Percentiles rank a stretch among this genome's conserved stretches.
These are phyloP conservation scores for Pseudozyma pruni DNA, from an alignment of 1,284 basidiomycete species.

Conservation along the genomic window DNA sequence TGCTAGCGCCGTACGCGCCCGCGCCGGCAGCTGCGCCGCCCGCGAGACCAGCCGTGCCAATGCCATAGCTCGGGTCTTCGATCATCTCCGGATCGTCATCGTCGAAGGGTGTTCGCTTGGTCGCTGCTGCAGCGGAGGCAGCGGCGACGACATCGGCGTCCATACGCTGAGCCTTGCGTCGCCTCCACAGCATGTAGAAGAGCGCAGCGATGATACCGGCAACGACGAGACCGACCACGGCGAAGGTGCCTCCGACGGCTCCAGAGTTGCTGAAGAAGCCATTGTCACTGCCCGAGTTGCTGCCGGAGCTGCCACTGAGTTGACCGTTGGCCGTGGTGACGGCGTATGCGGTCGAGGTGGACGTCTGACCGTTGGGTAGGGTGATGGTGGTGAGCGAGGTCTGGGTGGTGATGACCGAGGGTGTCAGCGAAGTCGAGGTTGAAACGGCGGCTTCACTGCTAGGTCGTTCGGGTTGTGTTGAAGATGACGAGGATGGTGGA, in stretches of 20 bases:
- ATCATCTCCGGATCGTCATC: conserved; percentile 67
- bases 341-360: conserved; percentile 46
- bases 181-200: conserved; percentile 60
- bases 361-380: conserved; percentile 38
- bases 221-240: conserved; percentile 64
- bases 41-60: conserved; percentile 21
- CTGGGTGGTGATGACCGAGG: conserved; percentile 41
- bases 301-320: conserved; percentile 28
- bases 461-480: conserved; percentile 2
- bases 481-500: conserved; percentile 4
- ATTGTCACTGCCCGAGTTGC: conserved; percentile 18
- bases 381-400: conserved; percentile 46
- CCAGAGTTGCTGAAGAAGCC: conserved; percentile 64
- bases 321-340: conserved; percentile 49
- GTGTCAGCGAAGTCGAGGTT: conserved; percentile 28
- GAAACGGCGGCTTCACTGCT: conserved; percentile 17
- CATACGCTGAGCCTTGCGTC: conserved; percentile 64
- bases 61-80: conserved; percentile 56
- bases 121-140: conserved; percentile 65
- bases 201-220: conserved; percentile 52
- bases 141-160: conserved; percentile 67
- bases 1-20: conserved; percentile 38
- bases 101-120: conserved; percentile 65
- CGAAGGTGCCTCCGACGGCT: conserved; percentile 66
- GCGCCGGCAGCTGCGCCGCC: conserved; percentile 37